Base-by-base conservation (phyloP, 345 rosid species). In the Euphorbia pulcherrima region DNA sequence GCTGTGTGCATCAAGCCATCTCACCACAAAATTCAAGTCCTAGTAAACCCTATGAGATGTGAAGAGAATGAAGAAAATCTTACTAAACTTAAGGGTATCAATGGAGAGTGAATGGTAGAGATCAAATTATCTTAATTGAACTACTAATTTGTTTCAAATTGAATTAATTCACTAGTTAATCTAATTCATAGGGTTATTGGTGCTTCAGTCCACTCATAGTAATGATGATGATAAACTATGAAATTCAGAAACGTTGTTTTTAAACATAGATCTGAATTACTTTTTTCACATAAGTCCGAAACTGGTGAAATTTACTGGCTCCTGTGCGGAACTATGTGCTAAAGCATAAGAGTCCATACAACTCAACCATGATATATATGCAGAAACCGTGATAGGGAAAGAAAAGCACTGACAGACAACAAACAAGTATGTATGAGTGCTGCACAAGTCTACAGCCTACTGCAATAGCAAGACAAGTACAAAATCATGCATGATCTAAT, bases 301-400 rank as follows among this genome's bases (percentile, higher is more conserved):
- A 33, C 37, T 33, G 7, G 7, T 33, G 7, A 33, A 33, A 33
- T 33, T n/a, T 2, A 33, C 37, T 33, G 4, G 7, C 37, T 33
- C 4, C 3, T 33, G 7, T 33, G 37, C 37, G 7, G 37, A 33
- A 33, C 37, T 62, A 11, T 48, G 21, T 1, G 28, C 12, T 30
- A 64, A n/a, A 65, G 27, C 46, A 50, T 29, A 39, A 39, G 64
- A 61, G 21, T 61, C 63, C 46, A 60, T 60, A 60, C 11, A 40
- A 60, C 6, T 60, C 16, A 23, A 23, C 30, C 28, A 60, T 10
- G 18, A 24, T 55, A 8, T 28, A 35, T 7, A 5, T 17, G 13
- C 47, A 39, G 41, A 61, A 40, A 10, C 51, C 28, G 6, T 6
- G 14, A 39, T 21, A 47, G 20, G 9, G 40, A 17, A 26, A 23